Evolutionary conservation across 345 rosid genomes (phyloP).

Genomic region (Excoecaria agallocha): DNA sequence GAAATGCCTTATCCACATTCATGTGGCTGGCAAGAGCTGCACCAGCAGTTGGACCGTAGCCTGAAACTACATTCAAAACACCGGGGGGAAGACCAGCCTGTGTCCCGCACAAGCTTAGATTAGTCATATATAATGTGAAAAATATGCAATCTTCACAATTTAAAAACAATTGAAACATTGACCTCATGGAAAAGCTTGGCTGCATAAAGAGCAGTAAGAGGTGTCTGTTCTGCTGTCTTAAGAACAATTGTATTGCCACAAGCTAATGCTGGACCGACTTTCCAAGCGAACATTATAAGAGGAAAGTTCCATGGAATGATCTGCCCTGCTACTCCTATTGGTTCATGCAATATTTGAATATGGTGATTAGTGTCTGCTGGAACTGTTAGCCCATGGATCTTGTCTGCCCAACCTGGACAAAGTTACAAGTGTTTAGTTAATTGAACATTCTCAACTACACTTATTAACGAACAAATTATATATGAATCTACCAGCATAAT

Average conservation of each 20-base stretch:
- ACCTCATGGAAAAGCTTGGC: slow-evolving; percentile 26
- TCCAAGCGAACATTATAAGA: slow-evolving; percentile 30
- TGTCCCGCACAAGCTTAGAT: slow-evolving; percentile 18
- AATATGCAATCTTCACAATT: background rate
- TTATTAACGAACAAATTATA: background rate
- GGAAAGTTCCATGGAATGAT: slow-evolving; percentile 38
- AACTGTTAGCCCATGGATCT: slow-evolving; percentile 29
- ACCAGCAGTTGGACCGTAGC: slow-evolving; percentile 85
- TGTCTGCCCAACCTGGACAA: slow-evolving; percentile 60
- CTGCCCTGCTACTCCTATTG: slow-evolving; percentile 34
- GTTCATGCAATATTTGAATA: slow-evolving; percentile 28
- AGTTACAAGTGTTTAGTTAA: background rate
- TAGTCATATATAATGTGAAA: background rate
- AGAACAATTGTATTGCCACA: slow-evolving; percentile 30
- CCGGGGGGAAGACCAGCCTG: slow-evolving; percentile 97
- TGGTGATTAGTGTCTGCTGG: slow-evolving; percentile 23
- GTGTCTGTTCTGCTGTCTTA: slow-evolving; percentile 36
- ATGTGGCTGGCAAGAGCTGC: slow-evolving; percentile 82
- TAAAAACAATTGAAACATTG: background rate
- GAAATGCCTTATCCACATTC: slow-evolving; percentile 75
- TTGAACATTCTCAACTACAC: background rate
- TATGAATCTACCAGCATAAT: slow-evolving; percentile 62
- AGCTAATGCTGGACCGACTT: slow-evolving; percentile 35
- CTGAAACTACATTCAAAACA: slow-evolving; percentile 81
- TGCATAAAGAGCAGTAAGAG: slow-evolving; percentile 29